These are phyloP conservation scores for Neospora caninum DNA, from an alignment of 169 alveolate species.

Conservation along the genomic window DNA sequence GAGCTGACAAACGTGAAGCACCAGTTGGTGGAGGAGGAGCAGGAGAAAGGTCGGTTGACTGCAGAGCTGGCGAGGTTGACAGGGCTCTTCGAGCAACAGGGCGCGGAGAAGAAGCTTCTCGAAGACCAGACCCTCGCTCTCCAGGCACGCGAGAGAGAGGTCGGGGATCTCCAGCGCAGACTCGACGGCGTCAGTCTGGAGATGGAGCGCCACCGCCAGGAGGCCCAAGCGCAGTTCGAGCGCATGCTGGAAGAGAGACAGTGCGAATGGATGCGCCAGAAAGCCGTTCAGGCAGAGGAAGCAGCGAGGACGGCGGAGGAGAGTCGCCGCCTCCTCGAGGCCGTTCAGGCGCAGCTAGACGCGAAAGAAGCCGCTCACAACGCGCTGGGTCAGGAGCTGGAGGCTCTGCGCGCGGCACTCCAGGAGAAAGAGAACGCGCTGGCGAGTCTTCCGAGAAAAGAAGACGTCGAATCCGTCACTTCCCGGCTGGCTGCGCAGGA, in stretches of 20 bases:
- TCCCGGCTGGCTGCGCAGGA: background rate
- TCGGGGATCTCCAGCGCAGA: background rate
- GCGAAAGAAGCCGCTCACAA: constrained; percentile 35
- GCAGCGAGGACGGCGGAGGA: background rate
- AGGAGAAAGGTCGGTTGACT: background rate
- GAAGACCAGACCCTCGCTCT: background rate
- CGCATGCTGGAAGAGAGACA: background rate
- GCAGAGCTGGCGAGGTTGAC: background rate
- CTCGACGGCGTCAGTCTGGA: background rate
- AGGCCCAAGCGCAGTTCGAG: background rate
- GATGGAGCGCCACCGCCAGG: background rate
- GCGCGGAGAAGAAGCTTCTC: background rate
- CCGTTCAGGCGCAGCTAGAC: background rate
- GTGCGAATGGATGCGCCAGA: background rate
- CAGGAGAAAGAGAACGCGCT: constrained; percentile 1
- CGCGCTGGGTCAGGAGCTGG: constrained; percentile 43
- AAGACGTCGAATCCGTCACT: background rate
- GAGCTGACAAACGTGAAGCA: background rate
- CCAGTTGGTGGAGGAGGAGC: constrained; percentile 11
- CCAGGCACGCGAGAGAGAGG: constrained; percentile 4
- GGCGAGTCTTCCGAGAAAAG: background rate
- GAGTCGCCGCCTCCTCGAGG: background rate
- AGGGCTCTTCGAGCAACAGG: background rate
- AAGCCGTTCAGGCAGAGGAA: background rate
- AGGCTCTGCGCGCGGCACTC: constrained; percentile 18